Conservation (phyloP, 2,329 filamentous ascomycete species). For the Chaetomium sp. region DNA sequence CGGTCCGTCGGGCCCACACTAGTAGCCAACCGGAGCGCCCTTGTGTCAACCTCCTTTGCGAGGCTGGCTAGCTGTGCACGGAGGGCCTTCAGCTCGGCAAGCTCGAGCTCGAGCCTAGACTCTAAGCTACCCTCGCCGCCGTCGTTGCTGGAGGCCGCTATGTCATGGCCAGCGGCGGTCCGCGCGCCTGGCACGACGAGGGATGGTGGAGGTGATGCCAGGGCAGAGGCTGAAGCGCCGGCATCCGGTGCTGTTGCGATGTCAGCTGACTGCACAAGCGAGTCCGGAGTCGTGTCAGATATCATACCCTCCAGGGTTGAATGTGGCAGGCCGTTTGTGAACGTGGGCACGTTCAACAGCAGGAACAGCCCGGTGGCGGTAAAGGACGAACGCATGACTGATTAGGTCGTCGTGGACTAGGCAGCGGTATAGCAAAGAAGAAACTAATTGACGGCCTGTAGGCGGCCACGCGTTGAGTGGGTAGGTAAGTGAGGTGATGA, state of each 20-base stretch:
- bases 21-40: constrained; percentile 9
- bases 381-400: constrained; percentile 16
- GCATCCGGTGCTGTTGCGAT: not conserved
- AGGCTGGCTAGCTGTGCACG: constrained; percentile 11
- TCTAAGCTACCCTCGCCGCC: too few species aligned
- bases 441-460: not conserved
- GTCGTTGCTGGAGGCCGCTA: not conserved
- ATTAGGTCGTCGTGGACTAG: not conserved
- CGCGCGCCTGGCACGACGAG: not conserved
- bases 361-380: constrained; percentile 15
- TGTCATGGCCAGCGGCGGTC: not conserved
- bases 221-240: not conserved
- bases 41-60: constrained; percentile 9
- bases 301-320: not conserved
- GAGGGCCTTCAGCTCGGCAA: constrained; percentile 18
- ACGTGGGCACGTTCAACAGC: constrained; percentile 7
- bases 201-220: not conserved
- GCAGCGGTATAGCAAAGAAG: not conserved
- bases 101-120: not conserved
- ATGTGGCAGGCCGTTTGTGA: constrained; percentile 1
- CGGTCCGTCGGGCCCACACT: not conserved
- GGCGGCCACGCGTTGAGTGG: not conserved
- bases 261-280: not conserved
- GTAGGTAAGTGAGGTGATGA: not conserved
- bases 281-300: not conserved